Conservation (phyloP, 2,329 filamentous ascomycete species). For the Exophiala dermatitidis region DNA sequence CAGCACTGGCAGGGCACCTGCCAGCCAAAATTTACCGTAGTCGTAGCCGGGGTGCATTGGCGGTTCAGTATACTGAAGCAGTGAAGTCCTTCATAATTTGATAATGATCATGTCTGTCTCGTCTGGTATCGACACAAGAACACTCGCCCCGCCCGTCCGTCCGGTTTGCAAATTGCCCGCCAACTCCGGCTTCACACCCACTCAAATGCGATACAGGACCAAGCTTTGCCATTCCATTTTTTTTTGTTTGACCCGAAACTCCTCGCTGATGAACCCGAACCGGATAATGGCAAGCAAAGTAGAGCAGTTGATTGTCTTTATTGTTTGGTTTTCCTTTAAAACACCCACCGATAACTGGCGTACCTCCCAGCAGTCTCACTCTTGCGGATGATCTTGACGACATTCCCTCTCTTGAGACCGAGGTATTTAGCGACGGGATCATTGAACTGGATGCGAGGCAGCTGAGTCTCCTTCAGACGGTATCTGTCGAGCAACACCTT, state of each 20-base stretch:
- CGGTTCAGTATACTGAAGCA: no score
- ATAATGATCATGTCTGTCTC: not conserved
- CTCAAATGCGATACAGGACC: not conserved
- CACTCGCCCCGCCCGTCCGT: no score
- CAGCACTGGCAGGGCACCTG: not conserved
- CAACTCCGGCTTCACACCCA: not conserved
- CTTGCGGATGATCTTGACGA: constrained; percentile 96
- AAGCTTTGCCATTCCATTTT: not conserved
- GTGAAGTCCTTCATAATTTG: no score
- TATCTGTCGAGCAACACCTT: constrained; percentile 76
- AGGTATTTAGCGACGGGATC: constrained; percentile 92
- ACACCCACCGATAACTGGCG: constrained; percentile 78
- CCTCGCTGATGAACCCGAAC: not conserved
- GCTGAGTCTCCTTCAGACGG: constrained; percentile 91
- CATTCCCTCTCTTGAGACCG: constrained; percentile 81
- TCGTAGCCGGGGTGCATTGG: not conserved
- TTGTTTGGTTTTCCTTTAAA: constrained; percentile 27
- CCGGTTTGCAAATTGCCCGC: not conserved
- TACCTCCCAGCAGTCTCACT: constrained; percentile 94
- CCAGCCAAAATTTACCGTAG: not conserved
- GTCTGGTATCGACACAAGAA: not conserved
- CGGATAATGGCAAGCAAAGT: no score
- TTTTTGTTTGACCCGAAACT: not conserved
- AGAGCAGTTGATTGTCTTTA: no score
- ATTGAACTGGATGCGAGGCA: constrained; percentile 82